phyloP scores from a whole-genome alignment of 345 rosid species.

The Jatropha curcas region DNA sequence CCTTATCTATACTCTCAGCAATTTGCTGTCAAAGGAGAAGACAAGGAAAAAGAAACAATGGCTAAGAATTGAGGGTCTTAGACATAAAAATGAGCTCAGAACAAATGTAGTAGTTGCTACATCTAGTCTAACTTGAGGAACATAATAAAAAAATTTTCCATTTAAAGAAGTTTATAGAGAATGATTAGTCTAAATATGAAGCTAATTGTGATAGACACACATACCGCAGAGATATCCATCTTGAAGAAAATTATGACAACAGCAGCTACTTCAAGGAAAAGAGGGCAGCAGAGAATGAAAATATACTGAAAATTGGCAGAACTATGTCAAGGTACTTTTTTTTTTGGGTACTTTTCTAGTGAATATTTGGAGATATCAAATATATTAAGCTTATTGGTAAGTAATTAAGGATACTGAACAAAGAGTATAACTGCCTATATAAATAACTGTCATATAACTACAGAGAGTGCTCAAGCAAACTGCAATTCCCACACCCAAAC shows the following conservation, averaged over 20 bases:
- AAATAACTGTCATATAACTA: slow-evolving; percentile 38
- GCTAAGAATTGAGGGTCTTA: too few species aligned
- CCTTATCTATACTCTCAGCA: slow-evolving; percentile 25
- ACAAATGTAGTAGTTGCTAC: too few species aligned
- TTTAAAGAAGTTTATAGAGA: too few species aligned
- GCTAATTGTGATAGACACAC: slow-evolving; percentile 7
- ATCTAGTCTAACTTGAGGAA: too few species aligned
- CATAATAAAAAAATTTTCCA: too few species aligned
- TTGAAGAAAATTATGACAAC: slow-evolving; percentile 47
- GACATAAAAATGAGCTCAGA: too few species aligned
- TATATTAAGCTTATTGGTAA: not conserved
- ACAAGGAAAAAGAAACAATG: not conserved
- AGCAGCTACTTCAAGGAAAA: slow-evolving; percentile 38
- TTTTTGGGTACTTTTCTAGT: not conserved
- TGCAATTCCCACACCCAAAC: slow-evolving; percentile 48
- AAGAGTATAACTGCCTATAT: slow-evolving; percentile 34
- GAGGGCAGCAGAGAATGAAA: slow-evolving; percentile 33
- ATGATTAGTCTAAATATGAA: not conserved
- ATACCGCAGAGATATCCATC: slow-evolving; percentile 47
- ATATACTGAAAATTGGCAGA: slow-evolving; percentile 33
- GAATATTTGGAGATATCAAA: too few species aligned
- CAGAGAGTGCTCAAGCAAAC: slow-evolving; percentile 50
- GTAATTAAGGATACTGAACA: slow-evolving; percentile 48
- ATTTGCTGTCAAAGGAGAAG: slow-evolving; percentile 34
- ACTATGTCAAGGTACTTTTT: slow-evolving; percentile 27